A percentile compares a stretch with the other conserved stretches of the same genome.
These are phyloP conservation scores for Pterocarpus macrocarpus DNA, from an alignment of 306 rosid species.

Conservation along the genomic window DNA sequence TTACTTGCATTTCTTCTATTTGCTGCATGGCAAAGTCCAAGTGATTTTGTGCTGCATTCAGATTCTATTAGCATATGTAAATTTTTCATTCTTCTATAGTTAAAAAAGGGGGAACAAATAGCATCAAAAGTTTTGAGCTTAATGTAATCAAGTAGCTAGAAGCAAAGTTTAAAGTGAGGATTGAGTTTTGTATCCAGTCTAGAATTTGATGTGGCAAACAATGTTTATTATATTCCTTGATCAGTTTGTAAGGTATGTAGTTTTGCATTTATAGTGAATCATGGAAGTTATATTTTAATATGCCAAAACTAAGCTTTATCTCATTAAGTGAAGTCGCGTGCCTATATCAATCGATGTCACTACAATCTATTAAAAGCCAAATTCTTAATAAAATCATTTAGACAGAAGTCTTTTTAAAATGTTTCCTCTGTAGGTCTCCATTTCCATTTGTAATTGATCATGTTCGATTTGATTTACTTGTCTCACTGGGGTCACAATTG, in stretches of 20 bases:
- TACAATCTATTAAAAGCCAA: no score
- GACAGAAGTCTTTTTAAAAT: no score
- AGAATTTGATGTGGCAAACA: conserved; percentile 18
- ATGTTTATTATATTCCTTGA: background rate
- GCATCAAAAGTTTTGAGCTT: conserved; percentile 27
- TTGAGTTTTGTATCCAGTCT: background rate
- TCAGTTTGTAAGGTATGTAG: background rate
- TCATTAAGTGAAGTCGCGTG: no score
- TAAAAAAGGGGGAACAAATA: background rate
- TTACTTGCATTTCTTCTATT: conserved; percentile 29
- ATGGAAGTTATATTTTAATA: background rate
- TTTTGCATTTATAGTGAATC: conserved; percentile 10
- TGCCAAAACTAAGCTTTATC: background rate
- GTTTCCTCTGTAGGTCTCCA: no score
- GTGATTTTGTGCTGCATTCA: conserved; percentile 2
- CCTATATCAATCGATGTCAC: no score
- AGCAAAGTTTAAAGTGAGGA: background rate
- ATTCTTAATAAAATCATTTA: no score
- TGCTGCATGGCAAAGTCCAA: background rate
- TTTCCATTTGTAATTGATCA: no score
- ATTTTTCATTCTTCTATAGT: conserved; percentile 42
- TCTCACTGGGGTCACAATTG: no score
- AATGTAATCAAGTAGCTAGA: background rate
- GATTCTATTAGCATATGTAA: conserved; percentile 30
- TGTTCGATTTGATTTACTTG: no score